Base-by-base conservation (phyloP, 805 yeast genomes). In the Starmerella floricola region DNA sequence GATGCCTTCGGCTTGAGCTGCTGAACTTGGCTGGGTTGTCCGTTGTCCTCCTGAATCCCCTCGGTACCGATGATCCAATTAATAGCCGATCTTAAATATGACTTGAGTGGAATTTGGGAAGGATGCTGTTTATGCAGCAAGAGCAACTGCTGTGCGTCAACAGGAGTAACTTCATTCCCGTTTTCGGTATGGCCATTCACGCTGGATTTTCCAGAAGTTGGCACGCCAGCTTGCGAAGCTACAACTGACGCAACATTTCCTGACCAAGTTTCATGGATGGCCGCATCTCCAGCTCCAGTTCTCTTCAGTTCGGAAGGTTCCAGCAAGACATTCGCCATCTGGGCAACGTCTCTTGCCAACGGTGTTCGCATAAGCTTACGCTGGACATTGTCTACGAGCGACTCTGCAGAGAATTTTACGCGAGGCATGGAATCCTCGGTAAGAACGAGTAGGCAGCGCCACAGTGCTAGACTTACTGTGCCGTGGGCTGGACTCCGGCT, bases 371-470 rank as follows among this genome's bases (percentile, higher is more conserved):
- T 71, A 40, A 88, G 62, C 44, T 74, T 72, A 37, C 73, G 55
- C 59, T 82, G 64, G 18, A 86, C 76, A 47, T 70, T 75, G 58
- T 86, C 96, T 16, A 85, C 78, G 12, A 85, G 71, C 23, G 72
- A 74, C 42, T 77, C 78, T 0, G 95, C 88, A 46, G 74, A 67
- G 36, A 72, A 72, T 44, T 73, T 75, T 6, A 87, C 86, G 59
- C 85, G 94, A 28, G 72, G 63, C 59, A 80, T 91, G 0, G 97
- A 95, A 60, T 91, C 98, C 49, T 80, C 86, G 1, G 94, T 73
- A 23, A 85, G 61, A 21, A 84, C 76, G 36, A 91, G 65, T 27
- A 88, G 59, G 0, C 88, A 77, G 50, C 85, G 82, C 95, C 97
- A 91, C 8, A 80, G 74, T 1, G 94, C 80, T 41, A 84, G 73